Evolutionary conservation across 805 yeast species (phyloP).

Genomic region (Blastobotrys robertii): DNA sequence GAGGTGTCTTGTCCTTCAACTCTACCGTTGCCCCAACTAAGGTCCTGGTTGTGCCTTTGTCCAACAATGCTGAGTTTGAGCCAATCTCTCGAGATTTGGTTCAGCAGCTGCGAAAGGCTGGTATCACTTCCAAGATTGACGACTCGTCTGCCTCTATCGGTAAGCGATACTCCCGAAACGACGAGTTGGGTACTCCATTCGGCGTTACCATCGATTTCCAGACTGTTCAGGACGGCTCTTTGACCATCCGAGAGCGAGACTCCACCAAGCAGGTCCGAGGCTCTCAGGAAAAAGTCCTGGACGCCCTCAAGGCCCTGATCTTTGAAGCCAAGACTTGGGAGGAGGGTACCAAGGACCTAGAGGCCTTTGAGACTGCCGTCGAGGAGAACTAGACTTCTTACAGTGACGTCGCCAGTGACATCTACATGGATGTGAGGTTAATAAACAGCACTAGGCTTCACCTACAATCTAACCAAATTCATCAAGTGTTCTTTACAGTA

Average conservation of each 20-base stretch:
- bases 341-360: constrained; percentile 67
- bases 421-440: not conserved
- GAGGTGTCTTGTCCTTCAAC: constrained; percentile 85
- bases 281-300: constrained; percentile 57
- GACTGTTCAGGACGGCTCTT: constrained; percentile 74
- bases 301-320: constrained; percentile 63
- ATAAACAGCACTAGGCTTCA: not conserved
- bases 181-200: constrained; percentile 97
- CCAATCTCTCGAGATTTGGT: constrained; percentile 68
- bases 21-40: constrained; percentile 97
- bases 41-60: constrained; percentile 89
- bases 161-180: constrained; percentile 96
- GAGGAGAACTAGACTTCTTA: constrained; percentile 30
- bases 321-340: constrained; percentile 72
- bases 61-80: constrained; percentile 68
- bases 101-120: constrained; percentile 59
- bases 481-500: no score
- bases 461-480: not conserved
- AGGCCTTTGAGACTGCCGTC: constrained; percentile 63
- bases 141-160: constrained; percentile 97
- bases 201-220: constrained; percentile 97
- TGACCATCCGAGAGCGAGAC: constrained; percentile 95
- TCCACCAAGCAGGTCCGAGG: constrained; percentile 96
- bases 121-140: constrained; percentile 91
- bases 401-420: no score